A percentile compares a stretch with the other conserved stretches of the same genome.
phyloP scores from a whole-genome alignment of 2,329 filamentous ascomycete genomes.

The Ceratocystiopsis minuta region DNA sequence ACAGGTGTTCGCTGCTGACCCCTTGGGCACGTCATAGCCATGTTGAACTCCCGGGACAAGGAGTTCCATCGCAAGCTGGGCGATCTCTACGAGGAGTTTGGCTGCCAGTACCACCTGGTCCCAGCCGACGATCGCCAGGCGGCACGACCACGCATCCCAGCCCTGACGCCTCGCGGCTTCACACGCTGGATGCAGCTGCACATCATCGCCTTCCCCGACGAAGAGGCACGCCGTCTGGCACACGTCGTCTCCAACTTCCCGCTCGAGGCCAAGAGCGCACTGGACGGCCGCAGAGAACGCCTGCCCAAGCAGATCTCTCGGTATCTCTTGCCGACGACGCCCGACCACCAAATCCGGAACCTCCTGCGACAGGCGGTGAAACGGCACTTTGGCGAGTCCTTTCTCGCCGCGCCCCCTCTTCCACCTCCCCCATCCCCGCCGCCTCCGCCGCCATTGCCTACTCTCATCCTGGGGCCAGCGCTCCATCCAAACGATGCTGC shows the following conservation, averaged over 20 bases:
- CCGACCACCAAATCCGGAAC: slow-evolving; percentile 39
- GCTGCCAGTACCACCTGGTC: slow-evolving; percentile 47
- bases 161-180: slow-evolving; percentile 50
- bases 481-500: too few species aligned
- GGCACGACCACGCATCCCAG: slow-evolving; percentile 40
- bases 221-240: slow-evolving; percentile 52
- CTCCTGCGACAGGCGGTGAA: slow-evolving; percentile 42
- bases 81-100: slow-evolving; percentile 34
- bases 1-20: neutral
- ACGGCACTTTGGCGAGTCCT: slow-evolving; percentile 18
- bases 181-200: slow-evolving; percentile 53
- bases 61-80: slow-evolving; percentile 1
- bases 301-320: slow-evolving; percentile 66
- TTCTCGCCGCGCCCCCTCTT: neutral
- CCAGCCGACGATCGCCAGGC: slow-evolving; percentile 26
- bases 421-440: neutral
- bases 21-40: slow-evolving; percentile 17
- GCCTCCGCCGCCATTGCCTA: too few species aligned
- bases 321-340: slow-evolving; percentile 45
- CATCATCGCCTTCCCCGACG: slow-evolving; percentile 58
- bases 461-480: too few species aligned
- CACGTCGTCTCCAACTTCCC: slow-evolving; percentile 53
- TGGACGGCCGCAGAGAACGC: slow-evolving; percentile 47
- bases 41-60: slow-evolving; percentile 25
- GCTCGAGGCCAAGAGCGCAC: slow-evolving; percentile 33